Percentiles rank a stretch among this genome's conserved stretches.
Conservation (phyloP, 768 basidiomycete species). For the Mycena galericulata region DNA sequence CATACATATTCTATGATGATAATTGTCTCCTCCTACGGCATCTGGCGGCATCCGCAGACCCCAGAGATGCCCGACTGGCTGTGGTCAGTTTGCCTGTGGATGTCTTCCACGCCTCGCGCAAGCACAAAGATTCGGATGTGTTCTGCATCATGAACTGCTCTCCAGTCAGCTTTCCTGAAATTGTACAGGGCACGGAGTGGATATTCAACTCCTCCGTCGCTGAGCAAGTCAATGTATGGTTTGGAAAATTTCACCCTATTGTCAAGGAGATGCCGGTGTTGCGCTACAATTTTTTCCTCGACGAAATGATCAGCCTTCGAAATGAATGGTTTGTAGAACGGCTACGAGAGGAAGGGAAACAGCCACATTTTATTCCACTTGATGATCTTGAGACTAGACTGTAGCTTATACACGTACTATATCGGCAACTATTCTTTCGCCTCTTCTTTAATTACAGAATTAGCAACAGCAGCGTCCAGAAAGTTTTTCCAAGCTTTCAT, state of each 20-base stretch:
- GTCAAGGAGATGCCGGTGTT: slow-evolving; percentile 47
- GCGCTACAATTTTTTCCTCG: slow-evolving; percentile 52
- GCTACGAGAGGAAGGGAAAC: background rate
- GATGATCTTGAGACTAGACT: slow-evolving; percentile 6
- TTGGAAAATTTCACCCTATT: slow-evolving; percentile 51
- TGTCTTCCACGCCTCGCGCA: background rate
- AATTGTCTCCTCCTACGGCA: slow-evolving; percentile 2
- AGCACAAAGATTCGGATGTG: slow-evolving; percentile 1
- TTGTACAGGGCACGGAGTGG: slow-evolving; percentile 48
- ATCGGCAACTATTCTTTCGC: background rate
- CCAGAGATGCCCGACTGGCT: background rate
- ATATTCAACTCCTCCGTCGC: slow-evolving; percentile 55
- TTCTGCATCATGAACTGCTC: slow-evolving; percentile 39
- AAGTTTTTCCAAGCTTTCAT: background rate
- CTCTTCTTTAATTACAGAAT: background rate
- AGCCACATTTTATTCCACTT: slow-evolving; percentile 14
- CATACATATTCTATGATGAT: too few species aligned
- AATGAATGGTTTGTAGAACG: slow-evolving; percentile 33
- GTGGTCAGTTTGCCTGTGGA: background rate
- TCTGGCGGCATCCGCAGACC: background rate
- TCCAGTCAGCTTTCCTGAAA: slow-evolving; percentile 51
- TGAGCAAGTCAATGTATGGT: slow-evolving; percentile 58
- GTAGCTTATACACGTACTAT: background rate
- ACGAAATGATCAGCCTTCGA: slow-evolving; percentile 50
- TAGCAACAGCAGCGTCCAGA: background rate